Evolutionary conservation across 2,329 filamentous ascomycete genomes (phyloP), one percentile per base, ranked within the genome.

Genomic region (Nectriaceae sp.): DNA sequence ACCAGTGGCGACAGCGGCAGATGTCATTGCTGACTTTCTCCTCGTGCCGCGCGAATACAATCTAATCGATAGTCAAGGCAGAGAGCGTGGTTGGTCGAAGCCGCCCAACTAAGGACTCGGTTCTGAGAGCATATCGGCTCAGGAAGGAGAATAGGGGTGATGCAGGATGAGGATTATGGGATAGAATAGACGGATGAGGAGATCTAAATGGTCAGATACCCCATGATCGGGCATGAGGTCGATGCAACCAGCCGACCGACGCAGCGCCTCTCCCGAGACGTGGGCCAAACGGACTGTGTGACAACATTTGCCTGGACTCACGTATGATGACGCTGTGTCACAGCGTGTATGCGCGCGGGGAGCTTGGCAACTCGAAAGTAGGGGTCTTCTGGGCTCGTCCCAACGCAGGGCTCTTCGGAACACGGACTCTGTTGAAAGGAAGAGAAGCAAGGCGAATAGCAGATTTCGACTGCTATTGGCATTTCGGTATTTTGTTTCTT

Each of bases 1-100:
- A 42, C 43, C 26, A 52, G 58, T 54, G 50, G 51, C 40, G 22
- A 18, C 16, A 38, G 44, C 49, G 44, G 47, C 37, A 39, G 52
- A 33, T 48, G 47, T 46, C 49, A 43, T 22, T 45, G 33, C 10
- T 37, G 21, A 44, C 49, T 56, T 54, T 47, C 26, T 41, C n/a
- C n/a, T n/a, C n/a, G n/a, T n/a, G n/a, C n/a, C n/a, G n/a, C n/a
- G n/a, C n/a, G n/a, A n/a, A n/a, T n/a, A n/a, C n/a, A n/a, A n/a
- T n/a, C n/a, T n/a, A n/a, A n/a, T n/a, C n/a, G n/a, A n/a, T n/a
- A n/a, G n/a, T n/a, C 20, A 43, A 26, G 16, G 21, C 33, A 24
- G 21, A 36, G n/a, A n/a, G n/a, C n/a, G n/a, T n/a, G n/a, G n/a
- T n/a, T n/a, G n/a, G n/a, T n/a, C n/a, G n/a, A n/a, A n/a, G n/a